Percentiles rank a stretch among this genome's conserved stretches.
phyloP scores from a whole-genome alignment of 225 moss, liverwort and hornwort species.

The Pleurozium schreberi region DNA sequence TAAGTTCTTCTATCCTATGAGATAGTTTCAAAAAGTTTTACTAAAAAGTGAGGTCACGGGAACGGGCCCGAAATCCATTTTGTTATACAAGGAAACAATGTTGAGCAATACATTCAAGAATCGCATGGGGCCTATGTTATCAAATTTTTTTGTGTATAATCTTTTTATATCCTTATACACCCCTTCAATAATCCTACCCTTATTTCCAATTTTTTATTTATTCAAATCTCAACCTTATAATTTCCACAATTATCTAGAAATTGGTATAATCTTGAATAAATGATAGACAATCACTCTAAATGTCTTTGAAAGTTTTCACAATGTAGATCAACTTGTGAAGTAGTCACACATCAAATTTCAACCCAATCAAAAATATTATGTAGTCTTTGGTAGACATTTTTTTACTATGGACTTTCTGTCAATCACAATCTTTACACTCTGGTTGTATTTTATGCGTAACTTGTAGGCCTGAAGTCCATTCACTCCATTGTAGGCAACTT shows the following conservation, averaged over 20 bases:
- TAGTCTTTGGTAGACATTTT: not conserved
- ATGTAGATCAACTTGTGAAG: not conserved
- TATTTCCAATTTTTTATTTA: not conserved
- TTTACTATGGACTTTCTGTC: rapidly evolving
- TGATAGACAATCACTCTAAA: not conserved
- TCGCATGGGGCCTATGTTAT: rapidly evolving
- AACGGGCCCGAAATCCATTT: too few species aligned
- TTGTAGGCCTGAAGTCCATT: rapidly evolving
- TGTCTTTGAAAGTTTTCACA: not conserved
- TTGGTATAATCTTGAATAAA: not conserved
- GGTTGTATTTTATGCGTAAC: not conserved
- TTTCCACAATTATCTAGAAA: not conserved
- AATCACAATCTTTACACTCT: rapidly evolving
- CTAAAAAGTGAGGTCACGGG: too few species aligned
- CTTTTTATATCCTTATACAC: rapidly evolving
- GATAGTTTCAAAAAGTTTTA: too few species aligned
- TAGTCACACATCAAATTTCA: too few species aligned
- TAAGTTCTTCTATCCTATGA: too few species aligned
- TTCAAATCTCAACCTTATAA: too few species aligned
- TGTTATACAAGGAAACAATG: too few species aligned
- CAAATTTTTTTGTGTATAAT: too few species aligned
- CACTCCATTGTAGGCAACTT: not conserved
- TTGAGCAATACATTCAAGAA: too few species aligned
- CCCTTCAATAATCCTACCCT: not conserved
- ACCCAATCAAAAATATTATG: rapidly evolving